Base-by-base conservation (phyloP, 2,329 filamentous ascomycete species). In the Colletotrichum tabaci region DNA sequence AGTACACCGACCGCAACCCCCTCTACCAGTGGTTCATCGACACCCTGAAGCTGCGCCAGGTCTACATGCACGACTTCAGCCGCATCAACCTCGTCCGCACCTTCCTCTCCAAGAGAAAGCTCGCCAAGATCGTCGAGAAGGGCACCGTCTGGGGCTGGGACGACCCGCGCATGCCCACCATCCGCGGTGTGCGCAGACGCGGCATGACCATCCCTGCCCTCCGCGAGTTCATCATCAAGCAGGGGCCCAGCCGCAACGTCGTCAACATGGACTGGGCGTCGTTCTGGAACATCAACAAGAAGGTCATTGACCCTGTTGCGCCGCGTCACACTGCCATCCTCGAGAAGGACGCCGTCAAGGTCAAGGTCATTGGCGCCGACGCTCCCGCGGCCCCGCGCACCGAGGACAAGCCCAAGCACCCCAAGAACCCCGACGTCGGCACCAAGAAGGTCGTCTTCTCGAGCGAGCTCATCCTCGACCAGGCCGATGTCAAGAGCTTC, bases 1-100 rank as follows among this genome's bases (percentile, higher is more conserved):
- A 96, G 86, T 96, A 96, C 84, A 94, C 94, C 66, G 94, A 96
- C 82, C 92, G 94, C 74, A 95, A 96, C 81, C 91, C 92, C 10
- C 93, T 95, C 82, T 96, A 96, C 83, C 91, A 94, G 80, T 96
- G 94, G 94, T 94, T 96, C 86, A 83, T 94, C 71, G 89, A 93
- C 75, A 91, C 91, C 6, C 86, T 96, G 57, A 88, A 91, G 76
- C 87, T 96, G 44, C 92, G 93, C 75, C 87, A 91, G 78, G 93
- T 96, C 4, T 89, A 95, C 82, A 92, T 96, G 85, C 96, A 93
- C 92, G 93, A 95, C 80, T 96, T 96, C 81, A 89, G 92, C 16
- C 89, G 94, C 75, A 91, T 96, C 85, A 95, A 95, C 87, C 96
- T 96, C 78, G 89, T 95, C 82, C 87, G 89, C 77, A 96, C 94